Conservation (phyloP, 2,329 filamentous ascomycete species). For the Blastomyces silverae region DNA sequence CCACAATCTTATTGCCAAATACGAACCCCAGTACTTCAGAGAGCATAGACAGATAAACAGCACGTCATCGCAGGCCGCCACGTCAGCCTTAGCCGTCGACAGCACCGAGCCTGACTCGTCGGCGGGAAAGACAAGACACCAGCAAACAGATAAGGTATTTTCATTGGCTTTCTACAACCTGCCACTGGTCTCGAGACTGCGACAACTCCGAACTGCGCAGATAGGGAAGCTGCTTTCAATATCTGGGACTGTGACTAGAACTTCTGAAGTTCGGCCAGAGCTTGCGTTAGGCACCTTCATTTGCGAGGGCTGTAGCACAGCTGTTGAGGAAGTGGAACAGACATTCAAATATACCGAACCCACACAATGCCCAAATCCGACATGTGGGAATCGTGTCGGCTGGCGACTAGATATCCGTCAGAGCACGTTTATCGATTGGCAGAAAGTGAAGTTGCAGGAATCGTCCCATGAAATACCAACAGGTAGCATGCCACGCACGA, state of each 20-base stretch:
- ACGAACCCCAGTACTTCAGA: conserved; percentile 89
- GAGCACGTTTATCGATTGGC: conserved; percentile 98
- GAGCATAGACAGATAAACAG: conserved; percentile 81
- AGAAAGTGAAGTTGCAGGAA: conserved; percentile 96
- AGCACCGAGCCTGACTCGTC: conserved; percentile 47
- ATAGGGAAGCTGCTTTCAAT: conserved; percentile 93
- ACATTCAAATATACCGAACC: conserved; percentile 97
- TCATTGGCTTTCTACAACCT: conserved; percentile 89
- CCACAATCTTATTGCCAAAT: conserved; percentile 88
- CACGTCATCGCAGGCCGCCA: conserved; percentile 59
- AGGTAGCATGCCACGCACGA: conserved; percentile 95
- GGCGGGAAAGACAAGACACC: conserved; percentile 71
- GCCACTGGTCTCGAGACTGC: conserved; percentile 76
- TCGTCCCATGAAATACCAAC: conserved; percentile 98
- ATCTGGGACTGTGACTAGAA: conserved; percentile 92
- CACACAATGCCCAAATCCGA: conserved; percentile 83
- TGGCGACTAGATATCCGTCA: conserved; percentile 96
- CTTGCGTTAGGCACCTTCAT: conserved; percentile 85
- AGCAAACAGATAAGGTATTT: conserved; percentile 96
- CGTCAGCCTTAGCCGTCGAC: conserved; percentile 56
- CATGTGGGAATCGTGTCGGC: conserved; percentile 80
- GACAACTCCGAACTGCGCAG: conserved; percentile 77
- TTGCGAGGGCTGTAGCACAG: conserved; percentile 78
- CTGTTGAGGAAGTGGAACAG: conserved; percentile 88
- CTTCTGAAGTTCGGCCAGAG: conserved; percentile 93